Conservation (phyloP, 805 yeast genomes). For the Monosporozyma servazzii region DNA sequence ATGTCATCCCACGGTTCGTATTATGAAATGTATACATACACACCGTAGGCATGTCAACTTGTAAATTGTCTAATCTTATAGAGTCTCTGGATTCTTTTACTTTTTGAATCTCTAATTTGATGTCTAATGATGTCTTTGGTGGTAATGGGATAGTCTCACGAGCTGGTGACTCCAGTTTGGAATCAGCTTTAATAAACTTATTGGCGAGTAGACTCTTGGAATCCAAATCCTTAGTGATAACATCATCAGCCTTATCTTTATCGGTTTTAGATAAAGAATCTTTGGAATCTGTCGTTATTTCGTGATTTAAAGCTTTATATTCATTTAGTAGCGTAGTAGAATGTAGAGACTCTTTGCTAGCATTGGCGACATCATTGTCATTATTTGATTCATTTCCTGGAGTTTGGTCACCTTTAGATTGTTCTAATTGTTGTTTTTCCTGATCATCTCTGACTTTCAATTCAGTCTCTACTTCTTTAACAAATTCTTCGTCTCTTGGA, state of each 20-base stretch:
- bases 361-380: neutral
- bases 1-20: constrained; percentile 81
- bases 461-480: constrained; percentile 77
- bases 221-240: constrained; percentile 3
- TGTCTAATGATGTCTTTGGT: constrained; percentile 65
- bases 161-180: constrained; percentile 55
- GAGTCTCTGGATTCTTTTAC: constrained; percentile 77
- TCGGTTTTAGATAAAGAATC: constrained; percentile 4
- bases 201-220: constrained; percentile 15
- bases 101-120: constrained; percentile 65
- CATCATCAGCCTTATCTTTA: constrained; percentile 7
- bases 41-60: constrained; percentile 82
- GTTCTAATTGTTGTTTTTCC: constrained; percentile 33
- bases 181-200: constrained; percentile 24
- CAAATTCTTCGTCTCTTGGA: constrained; percentile 80
- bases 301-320: constrained; percentile 48
- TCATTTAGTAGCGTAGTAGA: constrained; percentile 47
- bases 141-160: constrained; percentile 80
- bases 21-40: constrained; percentile 98
- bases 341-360: neutral
- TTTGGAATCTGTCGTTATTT: constrained; percentile 19
- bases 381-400: neutral
- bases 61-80: constrained; percentile 57
- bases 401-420: neutral
- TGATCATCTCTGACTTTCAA: constrained; percentile 69